Evolutionary conservation across 1,139 yeast genomes (phyloP).

Genomic region (Blastobotrys capitulatus): DNA sequence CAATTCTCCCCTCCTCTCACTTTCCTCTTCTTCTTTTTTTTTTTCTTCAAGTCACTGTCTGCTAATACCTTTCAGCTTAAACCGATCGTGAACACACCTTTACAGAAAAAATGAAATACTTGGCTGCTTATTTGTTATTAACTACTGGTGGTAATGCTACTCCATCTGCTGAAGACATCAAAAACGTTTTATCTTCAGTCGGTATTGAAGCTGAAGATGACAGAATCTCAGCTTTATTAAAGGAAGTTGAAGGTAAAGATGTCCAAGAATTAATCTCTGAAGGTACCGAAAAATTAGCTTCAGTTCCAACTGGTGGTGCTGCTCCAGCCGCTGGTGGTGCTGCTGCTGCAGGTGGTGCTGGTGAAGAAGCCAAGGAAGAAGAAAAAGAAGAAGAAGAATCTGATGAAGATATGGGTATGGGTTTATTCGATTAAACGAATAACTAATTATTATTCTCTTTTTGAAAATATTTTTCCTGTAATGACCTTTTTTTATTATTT

Average conservation of each 20-base stretch:
- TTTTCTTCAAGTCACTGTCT: slow-evolving; percentile 50
- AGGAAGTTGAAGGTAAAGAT: slow-evolving; percentile 92
- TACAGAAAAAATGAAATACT: slow-evolving; percentile 38
- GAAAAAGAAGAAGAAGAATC: slow-evolving; percentile 60
- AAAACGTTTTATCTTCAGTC: slow-evolving; percentile 82
- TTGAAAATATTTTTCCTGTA: neutral
- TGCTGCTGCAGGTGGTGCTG: slow-evolving; percentile 63
- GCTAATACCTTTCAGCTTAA: slow-evolving; percentile 46
- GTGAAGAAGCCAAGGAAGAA: slow-evolving; percentile 68
- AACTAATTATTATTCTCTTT: neutral
- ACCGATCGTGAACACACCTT: slow-evolving; percentile 48
- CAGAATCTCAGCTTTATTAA: slow-evolving; percentile 76
- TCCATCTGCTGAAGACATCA: slow-evolving; percentile 92
- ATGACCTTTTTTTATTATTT: slow-evolving; percentile 6
- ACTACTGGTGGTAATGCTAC: slow-evolving; percentile 47
- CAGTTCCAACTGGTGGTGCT: slow-evolving; percentile 98
- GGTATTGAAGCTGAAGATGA: slow-evolving; percentile 94
- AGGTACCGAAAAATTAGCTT: slow-evolving; percentile 92
- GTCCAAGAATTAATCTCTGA: slow-evolving; percentile 89
- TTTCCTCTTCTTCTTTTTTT: slow-evolving; percentile 14
- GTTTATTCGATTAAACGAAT: slow-evolving; percentile 37
- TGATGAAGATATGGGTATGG: slow-evolving; percentile 62
- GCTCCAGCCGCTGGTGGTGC: slow-evolving; percentile 69
- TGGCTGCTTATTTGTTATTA: slow-evolving; percentile 45
- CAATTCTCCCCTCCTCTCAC: neutral